Evolutionary conservation across 2,329 filamentous ascomycete species (phyloP), one percentile per base, ranked within the genome.

Genomic region (Fusarium subtropicale): DNA sequence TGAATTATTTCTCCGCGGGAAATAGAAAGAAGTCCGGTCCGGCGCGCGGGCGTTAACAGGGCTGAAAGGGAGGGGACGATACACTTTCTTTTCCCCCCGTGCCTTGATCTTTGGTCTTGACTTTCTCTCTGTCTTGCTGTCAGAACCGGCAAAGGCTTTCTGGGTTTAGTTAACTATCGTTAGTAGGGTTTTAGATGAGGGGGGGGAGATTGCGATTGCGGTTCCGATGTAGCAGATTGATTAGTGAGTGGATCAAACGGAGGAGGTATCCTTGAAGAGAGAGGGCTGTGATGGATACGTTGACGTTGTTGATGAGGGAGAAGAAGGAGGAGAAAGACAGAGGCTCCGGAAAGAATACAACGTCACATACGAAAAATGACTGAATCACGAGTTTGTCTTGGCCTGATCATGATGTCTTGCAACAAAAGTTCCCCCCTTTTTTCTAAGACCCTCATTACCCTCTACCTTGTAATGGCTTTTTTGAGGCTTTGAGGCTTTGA

Each of bases 11-110:
- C 3, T 47, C 54, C 41, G 55, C 45, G 45, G 26, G 31, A 20
- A 22, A 38, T 36, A 41, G 36, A 36, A n/a, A 22, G 66, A 30
- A 16, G 46, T 15, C 60, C 47, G 51, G 41, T 15, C 60, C 47
- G 51, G 45, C 53, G 22, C 39, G 13, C 26, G 11, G 28, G 36
- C 53, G 42, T 58, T 53, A n/a, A 34, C 64, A 67, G 64, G 64
- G 64, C 64, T 67, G 60, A 63, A 44, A 3, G 41, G 39, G 48
- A 45, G 58, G 59, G n/a, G 28, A 31, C 7, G n/a, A 31, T 46
- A 31, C 28, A 15, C 18, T 30, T 20, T 20, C 24, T 44, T 28
- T 44, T 28, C 9, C 22, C 9, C 41, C 41, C 22, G 24, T 44
- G 22, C 42, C 42, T 45, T 13, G 18, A 9, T 8, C 18, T 28